A percentile compares a stretch with the other conserved stretches of the same genome.
phyloP scores from a whole-genome alignment of 1,139 yeast species.

The Taiozyma sp. region DNA sequence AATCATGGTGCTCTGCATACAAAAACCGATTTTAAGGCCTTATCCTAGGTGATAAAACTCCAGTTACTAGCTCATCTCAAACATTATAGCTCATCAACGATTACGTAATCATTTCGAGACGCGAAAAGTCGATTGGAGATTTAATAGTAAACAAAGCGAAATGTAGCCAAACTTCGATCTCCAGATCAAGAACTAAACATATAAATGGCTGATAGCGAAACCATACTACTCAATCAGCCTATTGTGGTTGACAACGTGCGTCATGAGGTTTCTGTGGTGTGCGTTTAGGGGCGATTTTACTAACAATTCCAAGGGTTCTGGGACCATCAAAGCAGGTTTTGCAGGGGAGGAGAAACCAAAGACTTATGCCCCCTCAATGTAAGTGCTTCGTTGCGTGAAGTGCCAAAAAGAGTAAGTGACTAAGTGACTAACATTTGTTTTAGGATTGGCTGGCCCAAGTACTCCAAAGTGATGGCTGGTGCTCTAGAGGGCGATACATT shows the following conservation, averaged over 20 bases:
- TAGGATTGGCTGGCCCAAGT: slow-evolving; percentile 80
- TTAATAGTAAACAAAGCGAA: background rate
- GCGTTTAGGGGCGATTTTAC: background rate
- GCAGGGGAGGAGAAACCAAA: slow-evolving; percentile 89
- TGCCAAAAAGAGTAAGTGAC: background rate
- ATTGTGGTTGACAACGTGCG: slow-evolving; percentile 74
- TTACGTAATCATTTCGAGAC: background rate
- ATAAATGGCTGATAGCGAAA: background rate
- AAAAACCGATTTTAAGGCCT: no score
- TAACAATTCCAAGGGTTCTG: slow-evolving; percentile 55
- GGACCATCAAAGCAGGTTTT: slow-evolving; percentile 82
- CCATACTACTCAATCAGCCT: slow-evolving; percentile 59
- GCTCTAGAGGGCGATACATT: slow-evolving; percentile 60
- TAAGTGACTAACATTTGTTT: background rate
- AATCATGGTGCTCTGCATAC: no score
- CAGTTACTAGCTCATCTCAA: no score
- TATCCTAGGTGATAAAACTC: no score
- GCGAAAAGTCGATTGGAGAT: background rate
- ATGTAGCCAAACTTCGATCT: background rate
- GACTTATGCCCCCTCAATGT: slow-evolving; percentile 42
- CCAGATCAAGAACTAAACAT: background rate
- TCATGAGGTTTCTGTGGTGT: slow-evolving; percentile 4
- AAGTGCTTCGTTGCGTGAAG: slow-evolving; percentile 17
- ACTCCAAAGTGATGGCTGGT: slow-evolving; percentile 82
- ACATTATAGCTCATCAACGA: background rate